Evolutionary conservation across 2,329 filamentous ascomycete genomes (phyloP).

Genomic region (Ophiostoma novo-ulmi): DNA sequence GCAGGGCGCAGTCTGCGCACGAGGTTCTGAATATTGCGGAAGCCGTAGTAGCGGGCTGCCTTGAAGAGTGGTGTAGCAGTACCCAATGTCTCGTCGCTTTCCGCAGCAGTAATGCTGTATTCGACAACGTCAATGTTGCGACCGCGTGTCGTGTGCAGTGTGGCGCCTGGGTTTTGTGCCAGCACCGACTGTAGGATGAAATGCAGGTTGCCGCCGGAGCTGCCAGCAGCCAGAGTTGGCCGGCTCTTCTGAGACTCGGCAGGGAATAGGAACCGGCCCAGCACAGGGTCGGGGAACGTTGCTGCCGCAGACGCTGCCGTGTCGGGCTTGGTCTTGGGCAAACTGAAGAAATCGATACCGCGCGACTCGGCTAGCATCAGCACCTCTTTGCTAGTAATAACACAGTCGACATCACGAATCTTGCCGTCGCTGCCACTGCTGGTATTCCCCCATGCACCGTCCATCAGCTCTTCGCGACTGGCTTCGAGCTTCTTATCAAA

Average conservation of each 20-base stretch:
- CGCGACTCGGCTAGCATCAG: conserved; percentile 82
- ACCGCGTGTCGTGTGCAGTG: conserved; percentile 66
- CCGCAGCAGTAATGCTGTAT: conserved; percentile 59
- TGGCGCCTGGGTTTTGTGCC: conserved; percentile 63
- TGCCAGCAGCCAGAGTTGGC: conserved; percentile 53
- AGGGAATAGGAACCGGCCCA: conserved; percentile 70
- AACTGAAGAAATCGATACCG: conserved; percentile 66
- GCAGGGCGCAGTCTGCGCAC: conserved; percentile 86
- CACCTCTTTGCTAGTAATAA: conserved; percentile 93
- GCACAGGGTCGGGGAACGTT: conserved; percentile 65
- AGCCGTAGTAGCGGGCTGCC: conserved; percentile 90
- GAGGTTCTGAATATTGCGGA: conserved; percentile 96
- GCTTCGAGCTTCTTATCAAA: conserved; percentile 99
- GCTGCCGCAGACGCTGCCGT: conserved; percentile 36
- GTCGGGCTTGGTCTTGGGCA: conserved; percentile 48
- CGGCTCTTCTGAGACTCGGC: conserved; percentile 27
- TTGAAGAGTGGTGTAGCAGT: conserved; percentile 57
- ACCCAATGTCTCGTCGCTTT: conserved; percentile 32
- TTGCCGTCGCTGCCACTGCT: conserved; percentile 42
- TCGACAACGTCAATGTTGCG: conserved; percentile 90
- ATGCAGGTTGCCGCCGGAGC: conserved; percentile 83
- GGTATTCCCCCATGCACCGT: conserved; percentile 70
- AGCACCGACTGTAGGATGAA: conserved; percentile 76
- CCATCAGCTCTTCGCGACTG: conserved; percentile 85
- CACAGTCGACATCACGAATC: conserved; percentile 89